Evolutionary conservation across 108 stramenopile species (phyloP).

Genomic region (Cyclotella baltica): DNA sequence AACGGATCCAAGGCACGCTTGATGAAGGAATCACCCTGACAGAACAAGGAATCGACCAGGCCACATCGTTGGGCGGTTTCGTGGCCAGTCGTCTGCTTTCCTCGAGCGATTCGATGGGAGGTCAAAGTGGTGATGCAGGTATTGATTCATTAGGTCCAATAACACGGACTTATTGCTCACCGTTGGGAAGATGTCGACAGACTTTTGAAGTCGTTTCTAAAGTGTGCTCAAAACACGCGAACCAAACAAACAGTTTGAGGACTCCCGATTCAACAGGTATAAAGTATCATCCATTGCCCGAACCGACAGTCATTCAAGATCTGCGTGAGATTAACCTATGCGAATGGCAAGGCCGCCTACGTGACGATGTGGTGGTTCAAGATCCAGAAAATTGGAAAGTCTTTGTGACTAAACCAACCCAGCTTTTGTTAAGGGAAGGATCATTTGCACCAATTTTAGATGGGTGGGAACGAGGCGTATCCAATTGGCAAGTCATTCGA

Average conservation of each 20-base stretch:
- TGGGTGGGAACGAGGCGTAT: conserved; percentile 38
- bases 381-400: conserved; percentile 38
- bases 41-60: conserved; percentile 36
- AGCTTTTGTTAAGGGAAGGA: conserved; percentile 20
- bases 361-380: conserved; percentile 19
- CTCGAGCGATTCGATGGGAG: too few species aligned
- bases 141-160: conserved; percentile 5
- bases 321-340: conserved; percentile 46
- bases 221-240: background rate
- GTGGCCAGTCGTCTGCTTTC: conserved; percentile 23
- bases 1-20: conserved; percentile 51
- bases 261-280: background rate
- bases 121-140: background rate
- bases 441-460: conserved; percentile 46
- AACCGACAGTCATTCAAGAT: conserved; percentile 34
- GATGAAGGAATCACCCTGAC: conserved; percentile 28
- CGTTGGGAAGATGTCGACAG: conserved; percentile 46
- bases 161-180: conserved; percentile 45
- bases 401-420: conserved; percentile 25
- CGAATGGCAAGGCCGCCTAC: conserved; percentile 46
- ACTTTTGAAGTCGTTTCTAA: conserved; percentile 26
- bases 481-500: conserved; percentile 43
- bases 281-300: conserved; percentile 15
- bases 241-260: background rate
- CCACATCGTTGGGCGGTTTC: conserved; percentile 29